Evolutionary conservation across 768 basidiomycete genomes (phyloP), one percentile per base, ranked within the genome.

Genomic region (Hydnum rufescens): DNA sequence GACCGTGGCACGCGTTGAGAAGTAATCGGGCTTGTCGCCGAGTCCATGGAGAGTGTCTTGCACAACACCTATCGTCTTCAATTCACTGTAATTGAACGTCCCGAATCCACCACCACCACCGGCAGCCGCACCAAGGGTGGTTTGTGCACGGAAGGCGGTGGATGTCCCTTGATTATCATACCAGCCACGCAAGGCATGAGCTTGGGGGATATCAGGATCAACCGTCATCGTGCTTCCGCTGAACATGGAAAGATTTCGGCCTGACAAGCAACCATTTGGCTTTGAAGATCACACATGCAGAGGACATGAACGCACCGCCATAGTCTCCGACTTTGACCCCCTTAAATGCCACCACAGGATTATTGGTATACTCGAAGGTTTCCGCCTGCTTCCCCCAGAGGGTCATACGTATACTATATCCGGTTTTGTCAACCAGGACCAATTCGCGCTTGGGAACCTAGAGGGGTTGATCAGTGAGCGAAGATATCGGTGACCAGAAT

Each of bases 321-420:
- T 82, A 99, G 57, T 96, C 93, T 26, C 87, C 80, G 36, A 97
- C 85, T 64, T 82, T 87, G 57, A 88, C 86, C 23, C 86, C 82
- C 66, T 92, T 95, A 74, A 92, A 86, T 3, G 93, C 93, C 57
- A 92, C 73, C 29, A 97, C 78, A 5, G 86, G 77, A 49, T 72
- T 62, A 48, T 71, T 70, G 44, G 8, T 16, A 6, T 72, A 68
- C 19, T 68, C 67, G 63, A 77, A 96, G 36, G 74, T 73, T 63
- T 96, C 88, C 0, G 93, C 93, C 63, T 87, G 83, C 64, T 83
- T 88, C 23, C 93, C 95, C 95, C 93, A 99, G 29, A 97, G 69
- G 2, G 93, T 99, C 57, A 96, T 63, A 31, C 87, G 76, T 36
- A 87, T 79, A 16, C 79, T 75, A 60, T 69, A 86, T 32, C 74